Conservation (phyloP, 345 rosid genomes). For the Pugionium dolabratum region DNA sequence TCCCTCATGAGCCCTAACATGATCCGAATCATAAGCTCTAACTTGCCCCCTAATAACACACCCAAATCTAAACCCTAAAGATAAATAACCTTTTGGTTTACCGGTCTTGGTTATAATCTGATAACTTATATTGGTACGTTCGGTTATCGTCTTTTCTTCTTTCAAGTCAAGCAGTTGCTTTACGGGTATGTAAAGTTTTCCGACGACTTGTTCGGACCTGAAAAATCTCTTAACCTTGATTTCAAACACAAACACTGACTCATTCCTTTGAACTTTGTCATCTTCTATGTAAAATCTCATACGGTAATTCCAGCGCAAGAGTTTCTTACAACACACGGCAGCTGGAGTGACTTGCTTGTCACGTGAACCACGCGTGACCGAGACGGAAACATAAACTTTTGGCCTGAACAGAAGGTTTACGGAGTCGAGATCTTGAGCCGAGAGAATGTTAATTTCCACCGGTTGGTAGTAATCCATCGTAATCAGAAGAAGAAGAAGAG, state of each 20-base stretch:
- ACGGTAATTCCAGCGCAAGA: conserved; percentile 30
- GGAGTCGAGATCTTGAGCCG: conserved; percentile 35
- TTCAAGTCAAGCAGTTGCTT: conserved; percentile 28
- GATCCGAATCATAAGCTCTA: conserved; percentile 13
- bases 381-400: conserved; percentile 30
- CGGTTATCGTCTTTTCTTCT: conserved; percentile 30
- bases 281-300: conserved; percentile 35
- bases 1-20: conserved; percentile 17
- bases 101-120: conserved; percentile 32
- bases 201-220: conserved; percentile 22
- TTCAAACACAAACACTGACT: conserved; percentile 36
- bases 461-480: conserved; percentile 30
- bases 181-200: conserved; percentile 34
- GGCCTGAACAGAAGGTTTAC: conserved; percentile 34
- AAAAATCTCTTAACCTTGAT: conserved; percentile 31
- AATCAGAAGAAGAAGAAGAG: conserved; percentile 4
- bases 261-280: conserved; percentile 32
- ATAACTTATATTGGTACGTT: conserved; percentile 26
- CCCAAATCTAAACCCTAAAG: conserved; percentile 38
- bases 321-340: conserved; percentile 17
- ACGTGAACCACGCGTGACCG: conserved; percentile 36
- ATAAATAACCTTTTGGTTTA: conserved; percentile 33
- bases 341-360: conserved; percentile 35
- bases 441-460: conserved; percentile 32
- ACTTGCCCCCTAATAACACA: conserved; percentile 11